Base-by-base conservation (phyloP, 768 basidiomycete genomes). In the Pisolithus orientalis region DNA sequence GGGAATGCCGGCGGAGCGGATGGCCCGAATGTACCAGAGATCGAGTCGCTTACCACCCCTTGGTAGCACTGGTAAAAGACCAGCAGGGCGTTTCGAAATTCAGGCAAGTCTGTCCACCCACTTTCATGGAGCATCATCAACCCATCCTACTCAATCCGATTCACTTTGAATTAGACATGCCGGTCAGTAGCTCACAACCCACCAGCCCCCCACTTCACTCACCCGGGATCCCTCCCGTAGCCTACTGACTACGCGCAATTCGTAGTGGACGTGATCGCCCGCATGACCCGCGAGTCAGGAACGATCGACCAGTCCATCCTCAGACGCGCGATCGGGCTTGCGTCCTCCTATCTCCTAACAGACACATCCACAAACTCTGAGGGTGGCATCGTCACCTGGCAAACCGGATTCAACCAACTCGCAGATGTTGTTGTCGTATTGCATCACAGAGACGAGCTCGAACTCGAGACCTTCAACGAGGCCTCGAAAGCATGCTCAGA, bases 271-370 rank as follows among this genome's bases (percentile, higher is more conserved):
- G 71, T 77, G 25, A 70, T 90, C 31, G 72, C 75, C 28, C 74
- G 71, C 31, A 82, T 77, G 70, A 79, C 75, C 4, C 73, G 70
- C 51, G 65, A 70, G 48, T 60, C 71, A 3, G 71, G 75, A 2
- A 48, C 66, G 2, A 76, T 90, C 29, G 80, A 87, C 66, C 88
- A 90, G 68, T 60, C 61, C 13, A 60, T 77, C 37, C 72, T 90
- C 39, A 79, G 84, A 51, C 79, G 79, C 37, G 85, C 82, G 61
- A 71, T 90, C 44, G 76, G 75, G 14, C 80, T 90, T 38, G 78
- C 89, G 13, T 84, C 89, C 1, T 87, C 88, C n/a, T 89, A 84
- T 62, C 79, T 90, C 43, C 65, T 92, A 53, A 82, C 87, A 11
- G 89, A 92, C 67, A 76, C 78, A 0, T 82, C 80, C 52, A 88